A percentile compares a stretch with the other conserved stretches of the same genome.
Conservation (phyloP, 2,329 filamentous ascomycete species). For the Phyllosticta citriasiana region DNA sequence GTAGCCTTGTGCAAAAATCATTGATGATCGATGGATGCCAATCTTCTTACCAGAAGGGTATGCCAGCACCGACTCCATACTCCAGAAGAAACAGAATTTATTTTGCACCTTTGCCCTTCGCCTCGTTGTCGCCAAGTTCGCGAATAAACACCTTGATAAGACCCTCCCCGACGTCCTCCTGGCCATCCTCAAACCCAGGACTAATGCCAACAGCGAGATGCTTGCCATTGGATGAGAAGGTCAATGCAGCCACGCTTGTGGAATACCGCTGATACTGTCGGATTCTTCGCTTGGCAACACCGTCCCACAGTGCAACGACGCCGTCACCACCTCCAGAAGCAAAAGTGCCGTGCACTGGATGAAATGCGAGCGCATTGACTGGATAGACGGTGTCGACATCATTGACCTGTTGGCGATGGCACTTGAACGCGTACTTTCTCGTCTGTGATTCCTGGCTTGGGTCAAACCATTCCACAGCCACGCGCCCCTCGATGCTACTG, state of each 20-base stretch:
- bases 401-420: constrained; percentile 69
- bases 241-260: constrained; percentile 65
- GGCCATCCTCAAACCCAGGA: constrained; percentile 79
- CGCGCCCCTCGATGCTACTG: constrained; percentile 84
- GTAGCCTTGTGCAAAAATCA: neutral
- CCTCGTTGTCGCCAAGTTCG: constrained; percentile 78
- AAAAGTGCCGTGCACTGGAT: constrained; percentile 73
- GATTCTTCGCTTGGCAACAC: constrained; percentile 78
- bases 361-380: constrained; percentile 82
- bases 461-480: constrained; percentile 97
- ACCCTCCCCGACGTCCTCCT: constrained; percentile 68
- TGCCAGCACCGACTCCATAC: neutral
- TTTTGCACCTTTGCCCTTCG: constrained; percentile 72
- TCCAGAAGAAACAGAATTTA: neutral
- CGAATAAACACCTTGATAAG: constrained; percentile 67
- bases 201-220: constrained; percentile 72
- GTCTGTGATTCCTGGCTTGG: constrained; percentile 77
- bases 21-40: neutral
- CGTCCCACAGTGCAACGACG: constrained; percentile 89
- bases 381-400: constrained; percentile 79
- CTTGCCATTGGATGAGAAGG: constrained; percentile 68
- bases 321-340: constrained; percentile 84
- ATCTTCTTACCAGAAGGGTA: neutral
- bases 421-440: constrained; percentile 97
- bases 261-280: constrained; percentile 80